Base-by-base conservation (phyloP, 2,329 filamentous ascomycete species). In the Aspergillus sp. region DNA sequence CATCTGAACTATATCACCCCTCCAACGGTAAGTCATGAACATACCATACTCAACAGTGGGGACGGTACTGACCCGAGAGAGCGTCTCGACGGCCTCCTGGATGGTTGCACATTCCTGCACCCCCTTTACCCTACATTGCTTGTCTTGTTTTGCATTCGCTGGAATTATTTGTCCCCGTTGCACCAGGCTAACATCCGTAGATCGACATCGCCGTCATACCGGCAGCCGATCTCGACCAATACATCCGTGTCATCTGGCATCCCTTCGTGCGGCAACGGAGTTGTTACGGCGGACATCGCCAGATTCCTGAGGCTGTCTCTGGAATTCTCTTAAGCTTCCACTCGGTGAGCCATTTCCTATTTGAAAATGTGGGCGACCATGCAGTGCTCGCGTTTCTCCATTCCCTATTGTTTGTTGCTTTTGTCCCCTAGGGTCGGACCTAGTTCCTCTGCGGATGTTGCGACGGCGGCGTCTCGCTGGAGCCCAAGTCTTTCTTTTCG, bases 101-200 rank as follows among this genome's bases (percentile, higher is more conserved):
- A 40, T 40, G 44, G 35, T 47, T 43, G 40, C 45, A 45, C 60
- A 63, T 63, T 61, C 60, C 60, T 30, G 16, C 40, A 26, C 53
- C 51, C 44, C 48, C 48, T 38, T 4, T 36, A 56, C 43, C 55
- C 55, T 61, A 49, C 60, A 63, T 63, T 63, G 47, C 45, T 60
- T 56, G 43, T 35, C 52, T 50, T 41, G 17, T 58, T 49, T 13
- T 26, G 30, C 44, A 26, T 46, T 49, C 46, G 46, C 9, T 36
- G 42, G 32, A 33, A 17, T 47, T 56, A 46, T 56, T 54, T 56
- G 54, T 56, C 50, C 50, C 55, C 40, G 33, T 33, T 57, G 40
- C 24, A 11, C 35, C 22, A 14, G n/a, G 42, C 53, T 49, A 50
- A 51, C 60, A 40, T 60, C 46, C 33, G 24, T 44, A 61, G 59